A percentile compares a stretch with the other conserved stretches of the same genome.
phyloP scores from a whole-genome alignment of 352 stramenopile genomes.

The Sclerospora graminicola region DNA sequence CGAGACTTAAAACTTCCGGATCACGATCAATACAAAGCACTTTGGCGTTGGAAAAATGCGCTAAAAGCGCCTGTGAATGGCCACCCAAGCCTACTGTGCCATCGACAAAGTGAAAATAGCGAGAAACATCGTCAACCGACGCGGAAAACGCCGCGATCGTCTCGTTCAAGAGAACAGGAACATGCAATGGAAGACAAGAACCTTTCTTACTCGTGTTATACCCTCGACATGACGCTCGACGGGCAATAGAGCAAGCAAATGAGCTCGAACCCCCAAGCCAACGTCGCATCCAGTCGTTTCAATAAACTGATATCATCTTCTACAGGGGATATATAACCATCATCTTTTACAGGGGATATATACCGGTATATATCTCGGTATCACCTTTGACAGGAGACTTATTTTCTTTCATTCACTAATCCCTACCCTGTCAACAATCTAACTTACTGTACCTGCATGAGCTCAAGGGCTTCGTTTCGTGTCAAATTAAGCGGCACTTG shows the following conservation, averaged over 20 bases:
- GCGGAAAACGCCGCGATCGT: slow-evolving; percentile 24
- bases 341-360: too few relatives aligned
- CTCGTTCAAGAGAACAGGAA: slow-evolving; percentile 54
- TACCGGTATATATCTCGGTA: not conserved
- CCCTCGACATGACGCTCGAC: not conserved
- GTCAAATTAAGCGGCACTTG: slow-evolving; percentile 17
- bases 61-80: slow-evolving; percentile 51
- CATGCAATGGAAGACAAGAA: slow-evolving; percentile 19
- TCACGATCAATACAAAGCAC: slow-evolving; percentile 79
- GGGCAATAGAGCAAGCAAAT: not conserved
- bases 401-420: too few relatives aligned
- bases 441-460: too few relatives aligned
- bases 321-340: too few relatives aligned
- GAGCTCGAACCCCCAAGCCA: too few relatives aligned
- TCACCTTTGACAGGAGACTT: not conserved
- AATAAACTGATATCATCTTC: slow-evolving; percentile 4
- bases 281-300: slow-evolving; percentile 2
- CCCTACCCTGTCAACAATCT: too few relatives aligned
- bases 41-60: slow-evolving; percentile 27
- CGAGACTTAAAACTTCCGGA: slow-evolving; percentile 53
- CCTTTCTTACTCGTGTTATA: not conserved
- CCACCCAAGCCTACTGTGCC: slow-evolving; percentile 62
- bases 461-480: slow-evolving; percentile 14
- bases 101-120: slow-evolving; percentile 50
- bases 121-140: slow-evolving; percentile 9